Base-by-base conservation (phyloP, 2,329 filamentous ascomycete genomes). In the Cytospora schulzeri region DNA sequence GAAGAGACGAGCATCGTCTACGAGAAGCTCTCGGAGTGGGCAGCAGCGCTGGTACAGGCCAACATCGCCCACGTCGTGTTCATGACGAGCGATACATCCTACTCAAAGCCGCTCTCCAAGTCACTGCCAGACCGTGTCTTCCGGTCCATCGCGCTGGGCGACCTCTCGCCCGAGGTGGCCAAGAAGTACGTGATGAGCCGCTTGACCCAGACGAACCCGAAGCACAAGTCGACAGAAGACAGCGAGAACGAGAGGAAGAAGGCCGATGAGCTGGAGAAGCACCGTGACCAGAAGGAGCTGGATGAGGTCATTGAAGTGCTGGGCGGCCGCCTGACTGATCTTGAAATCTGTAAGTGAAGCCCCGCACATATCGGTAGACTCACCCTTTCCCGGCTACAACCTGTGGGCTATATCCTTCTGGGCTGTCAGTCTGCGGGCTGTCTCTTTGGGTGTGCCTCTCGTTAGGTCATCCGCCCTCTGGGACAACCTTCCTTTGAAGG, bases 51-150 rank as follows among this genome's bases (percentile, higher is more conserved):
- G 31, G 93, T 95, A 0, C 91, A 92, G 54, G 89, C 90, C 60
- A 97, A 97, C 69, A 84, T 96, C 52, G 94, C 94, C 0, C 95
- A 98, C 75, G 93, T 98, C 63, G 89, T 99, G 64, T 97, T 98
- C 81, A 81, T 99, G 45, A 97, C 94, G 0, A 92, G 90, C 64
- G 94, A 98, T 68, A 86, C 92, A 1, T 91, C 92, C 0, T 97
- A 92, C 76, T 90, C 91, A 57, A 98, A 98, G 75, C 89, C 91
- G 0, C 81, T 98, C 2, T 88, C 91, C 65, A 95, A 92, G 73
- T 91, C 92, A 0, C 83, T 99, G 24, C 95, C 95, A 0, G 94
- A 97, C 72, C 87, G 95, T 29, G 90, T 97, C 15, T 96, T 98
- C 81, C 88, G 91, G 62, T 90, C 92, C 58, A 88, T 97, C 41